Evolutionary conservation across 2,329 filamentous ascomycete genomes (phyloP), one percentile per base, ranked within the genome.

Genomic region (Neopestalotiopsis sp.): DNA sequence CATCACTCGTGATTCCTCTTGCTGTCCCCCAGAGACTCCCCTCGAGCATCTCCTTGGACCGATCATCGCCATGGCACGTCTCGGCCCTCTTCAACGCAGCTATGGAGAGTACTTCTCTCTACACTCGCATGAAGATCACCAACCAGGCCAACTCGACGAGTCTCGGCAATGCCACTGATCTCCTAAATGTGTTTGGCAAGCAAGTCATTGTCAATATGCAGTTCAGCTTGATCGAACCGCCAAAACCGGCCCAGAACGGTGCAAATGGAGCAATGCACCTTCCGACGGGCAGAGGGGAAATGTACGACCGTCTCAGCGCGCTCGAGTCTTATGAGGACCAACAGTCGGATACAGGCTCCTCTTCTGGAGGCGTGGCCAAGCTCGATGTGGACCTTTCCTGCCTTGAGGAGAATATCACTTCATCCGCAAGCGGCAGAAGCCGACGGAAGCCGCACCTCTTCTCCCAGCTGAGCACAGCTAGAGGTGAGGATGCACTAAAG

Each of bases 1-100:
- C 92, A 1, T 94, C 93, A 6, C 86, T 97, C 40, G 89, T 97
- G 72, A 85, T 97, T 28, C 95, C 95, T 3, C 83, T 98, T 24
- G 84, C 90, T 2, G 81, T 93, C 1, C 89, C 91, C 14, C 75
- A 78, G 17, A 81, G 79, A 45, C 72, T 92, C 32, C 90, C 91
- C 1, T 73, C 78, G 2, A 89, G 89, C 71, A 78, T 95, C 4
- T 80, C 80, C 2, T 72, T 96, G 14, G 88, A 95, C 74, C 72
- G 79, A 10, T 79, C 82, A 7, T 96, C 93, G 0, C 82, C 86
- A 68, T 99, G 96, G 96, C 90, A 97, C 74, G 88, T 89, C 3
- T 91, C 94, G 13, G 95, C 92, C 2, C 81, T 98, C 14, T 86
- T 97, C 70, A 89, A 90, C 14, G 86, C 92, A 0, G 93, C 92